Conservation (phyloP, 805 yeast genomes). For the Candida arabinofermentans region DNA sequence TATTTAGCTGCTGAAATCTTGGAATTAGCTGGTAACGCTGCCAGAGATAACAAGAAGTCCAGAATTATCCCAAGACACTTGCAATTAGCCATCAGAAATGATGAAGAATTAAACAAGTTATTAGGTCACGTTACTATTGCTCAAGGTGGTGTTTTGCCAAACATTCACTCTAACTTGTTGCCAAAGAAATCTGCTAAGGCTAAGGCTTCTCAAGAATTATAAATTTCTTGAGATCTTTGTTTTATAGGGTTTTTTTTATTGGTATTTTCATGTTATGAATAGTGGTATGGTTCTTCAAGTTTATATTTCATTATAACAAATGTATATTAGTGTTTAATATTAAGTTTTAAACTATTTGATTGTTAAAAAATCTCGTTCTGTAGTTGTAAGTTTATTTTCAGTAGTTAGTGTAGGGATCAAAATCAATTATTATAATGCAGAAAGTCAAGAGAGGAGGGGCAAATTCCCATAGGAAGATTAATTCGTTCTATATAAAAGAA, state of each 20-base stretch:
- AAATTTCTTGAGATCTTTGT: constrained; percentile 20
- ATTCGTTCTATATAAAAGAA: too few relatives aligned
- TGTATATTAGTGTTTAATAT: constrained; percentile 28
- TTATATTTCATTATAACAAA: constrained; percentile 15
- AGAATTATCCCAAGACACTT: constrained; percentile 98
- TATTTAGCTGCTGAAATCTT: constrained; percentile 96
- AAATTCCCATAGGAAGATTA: too few relatives aligned
- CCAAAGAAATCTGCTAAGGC: constrained; percentile 53
- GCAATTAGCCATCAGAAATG: constrained; percentile 98
- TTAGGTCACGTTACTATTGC: constrained; percentile 93
- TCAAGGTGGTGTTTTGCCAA: constrained; percentile 99
- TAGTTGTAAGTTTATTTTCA: neutral
- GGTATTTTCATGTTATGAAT: constrained; percentile 6
- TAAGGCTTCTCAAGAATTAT: constrained; percentile 58
- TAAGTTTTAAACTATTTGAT: constrained; percentile 10
- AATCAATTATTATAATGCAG: too few relatives aligned
- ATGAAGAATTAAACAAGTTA: constrained; percentile 95
- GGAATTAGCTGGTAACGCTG: constrained; percentile 98
- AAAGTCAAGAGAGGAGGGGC: too few relatives aligned
- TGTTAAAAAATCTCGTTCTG: too few relatives aligned
- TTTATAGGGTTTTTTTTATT: constrained; percentile 3
- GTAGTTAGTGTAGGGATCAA: too few relatives aligned
- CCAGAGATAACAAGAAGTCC: constrained; percentile 97
- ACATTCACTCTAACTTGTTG: constrained; percentile 89
- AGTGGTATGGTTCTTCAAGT: constrained; percentile 13